Conservation (phyloP, 257 asterid species). For the Ligustrum vulgare region DNA sequence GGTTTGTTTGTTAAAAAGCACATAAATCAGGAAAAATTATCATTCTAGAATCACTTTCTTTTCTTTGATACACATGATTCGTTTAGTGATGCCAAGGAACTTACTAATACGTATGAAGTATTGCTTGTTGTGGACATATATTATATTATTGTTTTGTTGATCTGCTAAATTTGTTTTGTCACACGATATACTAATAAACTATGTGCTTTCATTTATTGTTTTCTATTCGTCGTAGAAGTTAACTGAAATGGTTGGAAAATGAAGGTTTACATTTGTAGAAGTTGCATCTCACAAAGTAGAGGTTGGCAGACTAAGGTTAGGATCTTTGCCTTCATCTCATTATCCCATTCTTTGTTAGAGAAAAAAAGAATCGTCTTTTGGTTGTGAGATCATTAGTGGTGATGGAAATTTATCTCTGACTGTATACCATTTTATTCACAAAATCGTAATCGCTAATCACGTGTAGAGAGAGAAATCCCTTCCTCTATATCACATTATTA, state of each 20-base stretch:
- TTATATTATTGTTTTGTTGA: constrained; percentile 11
- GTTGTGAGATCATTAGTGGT: neutral
- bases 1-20: no score
- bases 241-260: constrained; percentile 95
- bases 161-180: neutral
- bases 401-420: constrained; percentile 16
- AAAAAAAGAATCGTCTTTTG: neutral
- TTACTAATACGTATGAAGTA: constrained; percentile 89
- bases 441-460: constrained; percentile 12
- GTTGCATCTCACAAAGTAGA: constrained; percentile 97
- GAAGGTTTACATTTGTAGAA: constrained; percentile 94
- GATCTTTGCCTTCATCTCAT: constrained; percentile 22
- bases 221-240: constrained; percentile 53
- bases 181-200: neutral
- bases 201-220: constrained; percentile 23
- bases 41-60: no score
- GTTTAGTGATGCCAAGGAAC: constrained; percentile 86
- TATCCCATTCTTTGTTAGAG: constrained; percentile 7
- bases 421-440: neutral
- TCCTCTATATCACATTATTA: neutral
- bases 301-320: constrained; percentile 96
- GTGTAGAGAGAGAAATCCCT: constrained; percentile 13
- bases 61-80: no score
- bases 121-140: constrained; percentile 20
- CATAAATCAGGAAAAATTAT: no score